A percentile compares a stretch with the other conserved stretches of the same genome.
phyloP scores from a whole-genome alignment of 495 filamentous ascomycete species.

The Lichina pygmaea region DNA sequence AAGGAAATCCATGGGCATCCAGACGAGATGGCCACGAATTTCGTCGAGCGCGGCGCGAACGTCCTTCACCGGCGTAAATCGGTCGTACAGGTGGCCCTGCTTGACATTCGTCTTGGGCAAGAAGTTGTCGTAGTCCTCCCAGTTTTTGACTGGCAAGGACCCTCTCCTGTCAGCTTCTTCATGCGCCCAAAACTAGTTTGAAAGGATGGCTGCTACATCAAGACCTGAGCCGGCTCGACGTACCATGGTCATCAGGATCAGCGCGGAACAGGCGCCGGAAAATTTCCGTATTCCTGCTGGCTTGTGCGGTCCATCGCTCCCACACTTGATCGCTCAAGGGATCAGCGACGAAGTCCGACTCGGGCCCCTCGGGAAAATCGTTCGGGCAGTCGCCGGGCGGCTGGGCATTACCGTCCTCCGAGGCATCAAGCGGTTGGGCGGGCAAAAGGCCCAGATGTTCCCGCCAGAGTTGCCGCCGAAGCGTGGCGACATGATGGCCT shows the following conservation, averaged over 20 bases:
- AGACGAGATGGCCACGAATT: conserved; percentile 76
- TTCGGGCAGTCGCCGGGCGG: conserved; percentile 55
- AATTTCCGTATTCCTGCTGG: conserved; percentile 55
- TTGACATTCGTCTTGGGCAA: conserved; percentile 37
- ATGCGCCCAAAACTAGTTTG: background rate
- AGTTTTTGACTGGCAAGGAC: conserved; percentile 35
- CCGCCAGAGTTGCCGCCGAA: conserved; percentile 70
- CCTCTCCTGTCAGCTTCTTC: background rate
- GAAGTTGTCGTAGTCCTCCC: conserved; percentile 67
- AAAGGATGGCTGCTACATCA: no score
- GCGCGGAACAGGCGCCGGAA: conserved; percentile 77
- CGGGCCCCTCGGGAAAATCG: conserved; percentile 28
- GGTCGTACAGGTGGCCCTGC: conserved; percentile 63
- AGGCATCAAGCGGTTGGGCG: conserved; percentile 43
- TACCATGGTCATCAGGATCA: conserved; percentile 69
- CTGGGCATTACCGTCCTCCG: conserved; percentile 50
- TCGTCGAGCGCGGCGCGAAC: conserved; percentile 47
- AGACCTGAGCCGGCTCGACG: conserved; percentile 4
- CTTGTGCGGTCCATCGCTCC: conserved; percentile 55
- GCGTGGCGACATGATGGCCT: conserved; percentile 47
- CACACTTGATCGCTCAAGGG: conserved; percentile 59
- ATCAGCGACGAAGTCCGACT: conserved; percentile 57
- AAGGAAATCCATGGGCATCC: conserved; percentile 82
- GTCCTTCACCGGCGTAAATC: conserved; percentile 37
- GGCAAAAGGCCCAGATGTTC: conserved; percentile 74